Conservation (phyloP, 2,329 filamentous ascomycete species). For the Tolypocladium tundrense region DNA sequence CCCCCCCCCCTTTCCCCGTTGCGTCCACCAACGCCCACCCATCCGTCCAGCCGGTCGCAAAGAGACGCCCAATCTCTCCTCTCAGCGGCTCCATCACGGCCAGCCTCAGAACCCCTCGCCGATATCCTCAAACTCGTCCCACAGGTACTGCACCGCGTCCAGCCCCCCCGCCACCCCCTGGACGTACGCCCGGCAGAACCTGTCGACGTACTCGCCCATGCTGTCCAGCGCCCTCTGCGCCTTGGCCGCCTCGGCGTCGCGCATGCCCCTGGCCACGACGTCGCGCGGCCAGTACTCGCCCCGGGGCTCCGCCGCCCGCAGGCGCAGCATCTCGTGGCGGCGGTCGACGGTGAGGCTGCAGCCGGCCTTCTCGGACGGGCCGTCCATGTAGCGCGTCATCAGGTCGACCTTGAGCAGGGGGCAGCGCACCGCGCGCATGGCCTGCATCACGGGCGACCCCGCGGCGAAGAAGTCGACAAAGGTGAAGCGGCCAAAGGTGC, state of each 20-base stretch:
- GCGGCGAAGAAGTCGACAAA: constrained; percentile 25
- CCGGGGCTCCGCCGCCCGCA: background rate
- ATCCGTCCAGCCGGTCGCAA: background rate
- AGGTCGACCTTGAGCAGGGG: constrained; percentile 26
- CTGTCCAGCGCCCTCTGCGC: background rate
- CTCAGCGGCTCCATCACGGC: background rate
- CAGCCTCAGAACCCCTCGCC: background rate
- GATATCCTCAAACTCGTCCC: background rate
- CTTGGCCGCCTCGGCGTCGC: background rate
- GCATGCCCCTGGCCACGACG: constrained; percentile 4
- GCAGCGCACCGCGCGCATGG: constrained; percentile 21
- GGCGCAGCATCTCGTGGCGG: background rate
- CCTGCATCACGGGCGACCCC: constrained; percentile 15
- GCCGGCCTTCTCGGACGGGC: background rate
- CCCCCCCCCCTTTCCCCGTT: background rate
- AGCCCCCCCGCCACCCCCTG: background rate
- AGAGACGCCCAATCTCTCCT: background rate
- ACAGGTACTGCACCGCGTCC: background rate
- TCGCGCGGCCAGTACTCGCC: constrained; percentile 11
- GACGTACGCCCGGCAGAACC: constrained; percentile 3
- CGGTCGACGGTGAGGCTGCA: constrained; percentile 9
- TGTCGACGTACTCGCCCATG: constrained; percentile 1
- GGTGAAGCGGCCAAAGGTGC: constrained; percentile 13
- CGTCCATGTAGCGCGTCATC: constrained; percentile 9
- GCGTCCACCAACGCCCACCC: background rate